A percentile compares a stretch with the other conserved stretches of the same genome.
Conservation (phyloP, 768 basidiomycete genomes). For the Solioccasus polychromus region DNA sequence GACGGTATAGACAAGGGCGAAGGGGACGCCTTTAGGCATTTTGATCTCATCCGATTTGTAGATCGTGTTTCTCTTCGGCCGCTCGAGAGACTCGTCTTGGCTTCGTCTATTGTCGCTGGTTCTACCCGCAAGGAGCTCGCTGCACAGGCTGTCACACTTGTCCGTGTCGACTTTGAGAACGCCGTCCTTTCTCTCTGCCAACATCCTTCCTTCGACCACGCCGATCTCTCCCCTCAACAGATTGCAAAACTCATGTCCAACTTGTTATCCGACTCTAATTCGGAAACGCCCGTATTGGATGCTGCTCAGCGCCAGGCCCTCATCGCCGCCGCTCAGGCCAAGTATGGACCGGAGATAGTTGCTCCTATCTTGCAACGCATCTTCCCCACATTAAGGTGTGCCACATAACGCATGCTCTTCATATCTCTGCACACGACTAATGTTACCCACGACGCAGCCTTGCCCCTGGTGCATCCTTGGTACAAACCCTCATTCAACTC, state of each 20-base stretch:
- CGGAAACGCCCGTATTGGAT: slow-evolving; percentile 71
- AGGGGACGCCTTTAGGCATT: slow-evolving; percentile 77
- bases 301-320: slow-evolving; percentile 71
- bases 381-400: slow-evolving; percentile 71
- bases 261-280: slow-evolving; percentile 66
- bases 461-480: slow-evolving; percentile 61
- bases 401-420: slow-evolving; percentile 16
- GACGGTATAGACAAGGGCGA: slow-evolving; percentile 88
- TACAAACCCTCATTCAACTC: slow-evolving; percentile 73
- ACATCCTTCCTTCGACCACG: slow-evolving; percentile 78
- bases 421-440: slow-evolving; percentile 12
- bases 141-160: slow-evolving; percentile 58
- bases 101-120: slow-evolving; percentile 67
- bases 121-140: slow-evolving; percentile 58
- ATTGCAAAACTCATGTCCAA: slow-evolving; percentile 79
- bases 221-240: slow-evolving; percentile 71
- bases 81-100: slow-evolving; percentile 75
- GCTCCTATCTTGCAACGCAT: slow-evolving; percentile 72
- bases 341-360: slow-evolving; percentile 76
- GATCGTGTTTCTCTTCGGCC: slow-evolving; percentile 80
- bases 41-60: slow-evolving; percentile 79
- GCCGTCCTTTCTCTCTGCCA: slow-evolving; percentile 74
- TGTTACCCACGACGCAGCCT: slow-evolving; percentile 44
- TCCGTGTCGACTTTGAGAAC: slow-evolving; percentile 78
- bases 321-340: slow-evolving; percentile 70